A percentile compares a stretch with the other conserved stretches of the same genome.
Conservation (phyloP, 352 stramenopile genomes). For the Globisporangium carolinianum region DNA sequence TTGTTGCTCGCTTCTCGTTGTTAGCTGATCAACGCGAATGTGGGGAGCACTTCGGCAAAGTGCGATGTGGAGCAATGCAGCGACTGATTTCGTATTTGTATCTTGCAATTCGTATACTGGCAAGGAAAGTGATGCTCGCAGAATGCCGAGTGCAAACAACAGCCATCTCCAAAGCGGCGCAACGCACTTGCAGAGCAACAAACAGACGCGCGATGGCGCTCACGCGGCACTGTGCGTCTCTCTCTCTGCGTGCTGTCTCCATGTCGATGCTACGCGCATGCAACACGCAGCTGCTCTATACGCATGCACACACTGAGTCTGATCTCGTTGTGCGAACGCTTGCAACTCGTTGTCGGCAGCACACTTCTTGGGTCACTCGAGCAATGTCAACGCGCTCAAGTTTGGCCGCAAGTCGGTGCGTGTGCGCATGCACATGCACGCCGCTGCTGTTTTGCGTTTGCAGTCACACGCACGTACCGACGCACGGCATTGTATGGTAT, state of each 20-base stretch:
- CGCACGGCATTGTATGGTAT: too few species aligned
- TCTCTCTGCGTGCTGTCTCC: neutral
- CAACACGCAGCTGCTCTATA: too few species aligned
- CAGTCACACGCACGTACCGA: neutral
- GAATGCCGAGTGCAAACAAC: too few species aligned
- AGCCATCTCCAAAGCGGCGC: conserved; percentile 10
- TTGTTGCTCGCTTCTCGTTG: neutral
- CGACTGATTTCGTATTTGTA: neutral
- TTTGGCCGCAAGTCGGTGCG: conserved; percentile 77
- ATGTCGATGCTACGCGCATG: too few species aligned
- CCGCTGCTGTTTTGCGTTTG: neutral
- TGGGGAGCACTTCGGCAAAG: neutral
- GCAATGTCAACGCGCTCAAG: conserved; percentile 75
- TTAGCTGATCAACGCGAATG: neutral
- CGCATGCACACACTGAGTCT: too few species aligned
- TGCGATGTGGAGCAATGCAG: neutral
- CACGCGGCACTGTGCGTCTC: conserved; percentile 47
- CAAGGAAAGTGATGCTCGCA: neutral
- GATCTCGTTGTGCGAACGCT: too few species aligned
- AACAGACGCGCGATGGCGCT: conserved; percentile 23
- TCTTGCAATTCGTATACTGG: neutral
- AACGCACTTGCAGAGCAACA: conserved; percentile 7
- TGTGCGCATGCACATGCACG: neutral
- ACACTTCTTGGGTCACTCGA: conserved; percentile 75
- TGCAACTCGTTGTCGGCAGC: conserved; percentile 18